Conservation (phyloP, 768 basidiomycete genomes). For the Termitomyces titanicus region DNA sequence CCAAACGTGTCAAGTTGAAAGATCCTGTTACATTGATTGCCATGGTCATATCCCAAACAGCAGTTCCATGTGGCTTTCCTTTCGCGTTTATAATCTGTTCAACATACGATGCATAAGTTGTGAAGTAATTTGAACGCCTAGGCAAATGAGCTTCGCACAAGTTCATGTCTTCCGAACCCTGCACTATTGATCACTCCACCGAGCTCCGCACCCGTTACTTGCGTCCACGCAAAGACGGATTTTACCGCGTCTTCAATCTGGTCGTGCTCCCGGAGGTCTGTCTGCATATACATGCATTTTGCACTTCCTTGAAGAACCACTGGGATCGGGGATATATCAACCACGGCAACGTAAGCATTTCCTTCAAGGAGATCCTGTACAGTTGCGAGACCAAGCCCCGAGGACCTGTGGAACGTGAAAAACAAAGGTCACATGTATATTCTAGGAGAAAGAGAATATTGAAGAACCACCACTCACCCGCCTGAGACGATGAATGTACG, state of each 20-base stretch:
- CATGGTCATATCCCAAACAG: slow-evolving; percentile 49
- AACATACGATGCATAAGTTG: slow-evolving; percentile 7
- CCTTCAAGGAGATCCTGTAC: slow-evolving; percentile 39
- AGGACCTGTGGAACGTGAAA: slow-evolving; percentile 33
- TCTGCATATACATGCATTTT: slow-evolving; percentile 35
- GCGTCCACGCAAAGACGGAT: slow-evolving; percentile 35
- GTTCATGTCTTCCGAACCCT: slow-evolving; percentile 34
- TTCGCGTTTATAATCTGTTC: slow-evolving; percentile 42
- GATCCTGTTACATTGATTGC: slow-evolving; percentile 55
- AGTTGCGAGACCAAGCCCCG: slow-evolving; percentile 55
- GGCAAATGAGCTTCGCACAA: neutral
- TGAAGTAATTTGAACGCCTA: neutral
- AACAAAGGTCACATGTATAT: neutral
- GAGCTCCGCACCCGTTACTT: slow-evolving; percentile 38
- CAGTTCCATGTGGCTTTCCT: slow-evolving; percentile 43
- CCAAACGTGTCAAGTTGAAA: slow-evolving; percentile 57
- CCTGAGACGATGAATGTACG: neutral
- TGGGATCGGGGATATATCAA: slow-evolving; percentile 45
- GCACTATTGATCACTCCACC: slow-evolving; percentile 61
- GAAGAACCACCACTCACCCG: neutral
- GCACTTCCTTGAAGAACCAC: slow-evolving; percentile 17
- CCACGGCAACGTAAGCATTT: slow-evolving; percentile 44
- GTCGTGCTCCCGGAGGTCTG: slow-evolving; percentile 35
- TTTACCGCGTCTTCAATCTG: slow-evolving; percentile 38
- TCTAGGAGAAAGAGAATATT: neutral